These are phyloP conservation scores for Dalechampia spathulata DNA, from an alignment of 441 rosid genomes.

Conservation along the genomic window DNA sequence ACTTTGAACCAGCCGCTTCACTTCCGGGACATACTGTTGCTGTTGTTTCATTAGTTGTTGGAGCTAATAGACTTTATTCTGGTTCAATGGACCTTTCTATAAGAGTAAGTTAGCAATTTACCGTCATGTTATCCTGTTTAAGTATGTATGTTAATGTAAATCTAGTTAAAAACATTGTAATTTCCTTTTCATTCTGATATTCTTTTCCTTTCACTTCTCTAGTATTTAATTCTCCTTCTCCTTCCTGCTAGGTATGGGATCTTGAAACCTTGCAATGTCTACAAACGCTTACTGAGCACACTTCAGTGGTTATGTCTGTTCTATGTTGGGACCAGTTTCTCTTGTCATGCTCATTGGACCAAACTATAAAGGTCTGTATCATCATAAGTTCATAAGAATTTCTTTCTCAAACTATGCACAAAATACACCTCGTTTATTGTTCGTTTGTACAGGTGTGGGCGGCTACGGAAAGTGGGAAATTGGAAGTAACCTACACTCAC, in stretches of 20 bases:
- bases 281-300: constrained; percentile 75
- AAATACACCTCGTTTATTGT: too few relatives aligned
- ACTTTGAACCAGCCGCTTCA: constrained; percentile 86
- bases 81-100: constrained; percentile 93
- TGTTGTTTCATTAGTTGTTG: constrained; percentile 86
- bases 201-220: neutral
- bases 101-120: constrained; percentile 36
- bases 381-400: neutral
- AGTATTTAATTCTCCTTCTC: constrained; percentile 1
- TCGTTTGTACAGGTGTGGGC: constrained; percentile 72
- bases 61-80: constrained; percentile 88
- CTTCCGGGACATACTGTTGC: constrained; percentile 60
- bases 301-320: constrained; percentile 90
- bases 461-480: constrained; percentile 80
- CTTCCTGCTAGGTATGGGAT: constrained; percentile 71
- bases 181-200: neutral
- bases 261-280: constrained; percentile 86
- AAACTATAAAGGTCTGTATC: constrained; percentile 70
- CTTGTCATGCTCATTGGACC: constrained; percentile 89
- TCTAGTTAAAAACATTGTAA: neutral
- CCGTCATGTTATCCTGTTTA: neutral
- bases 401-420: too few relatives aligned
- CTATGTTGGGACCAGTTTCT: constrained; percentile 99
- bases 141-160: constrained; percentile 1
- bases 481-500: constrained; percentile 93